These are phyloP conservation scores for Pseudonectria buxi DNA, from an alignment of 2,329 filamentous ascomycete genomes.

Conservation along the genomic window DNA sequence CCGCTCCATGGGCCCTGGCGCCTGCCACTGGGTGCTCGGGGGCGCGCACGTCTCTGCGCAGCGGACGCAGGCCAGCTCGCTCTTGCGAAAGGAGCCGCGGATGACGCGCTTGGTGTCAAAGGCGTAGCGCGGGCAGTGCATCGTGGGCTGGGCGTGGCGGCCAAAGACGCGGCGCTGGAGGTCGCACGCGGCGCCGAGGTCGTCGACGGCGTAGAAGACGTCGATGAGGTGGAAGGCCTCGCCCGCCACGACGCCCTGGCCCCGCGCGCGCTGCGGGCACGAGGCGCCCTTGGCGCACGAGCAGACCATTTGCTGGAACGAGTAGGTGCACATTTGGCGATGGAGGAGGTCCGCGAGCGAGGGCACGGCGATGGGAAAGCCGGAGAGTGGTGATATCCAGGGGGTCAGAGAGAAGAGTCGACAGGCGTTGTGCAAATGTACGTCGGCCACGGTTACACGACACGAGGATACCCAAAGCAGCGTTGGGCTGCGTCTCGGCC, in stretches of 20 bases:
- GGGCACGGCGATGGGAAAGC: too few species aligned
- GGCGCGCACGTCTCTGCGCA: conserved; percentile 22
- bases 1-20: conserved; percentile 12
- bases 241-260: conserved; percentile 14
- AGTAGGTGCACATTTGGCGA: conserved; percentile 20
- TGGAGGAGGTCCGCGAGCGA: too few species aligned
- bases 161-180: conserved; percentile 21
- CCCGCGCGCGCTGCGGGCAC: conserved; percentile 18
- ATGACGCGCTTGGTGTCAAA: conserved; percentile 22
- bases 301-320: conserved; percentile 21
- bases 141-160: conserved; percentile 14
- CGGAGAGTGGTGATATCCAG: too few species aligned
- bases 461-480: too few species aligned
- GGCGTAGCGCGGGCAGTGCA: conserved; percentile 18
- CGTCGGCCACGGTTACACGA: too few species aligned
- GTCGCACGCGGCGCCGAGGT: conserved; percentile 21
- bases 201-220: conserved; percentile 19
- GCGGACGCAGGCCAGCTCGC: conserved; percentile 19
- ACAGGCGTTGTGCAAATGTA: too few species aligned
- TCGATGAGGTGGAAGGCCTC: conserved; percentile 20
- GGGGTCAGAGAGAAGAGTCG: too few species aligned
- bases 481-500: too few species aligned
- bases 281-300: conserved; percentile 21
- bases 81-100: conserved; percentile 18
- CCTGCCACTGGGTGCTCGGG: conserved; percentile 21